These are phyloP conservation scores for Fomitopsis pinicola DNA, from an alignment of 1,284 basidiomycete genomes.

Conservation along the genomic window DNA sequence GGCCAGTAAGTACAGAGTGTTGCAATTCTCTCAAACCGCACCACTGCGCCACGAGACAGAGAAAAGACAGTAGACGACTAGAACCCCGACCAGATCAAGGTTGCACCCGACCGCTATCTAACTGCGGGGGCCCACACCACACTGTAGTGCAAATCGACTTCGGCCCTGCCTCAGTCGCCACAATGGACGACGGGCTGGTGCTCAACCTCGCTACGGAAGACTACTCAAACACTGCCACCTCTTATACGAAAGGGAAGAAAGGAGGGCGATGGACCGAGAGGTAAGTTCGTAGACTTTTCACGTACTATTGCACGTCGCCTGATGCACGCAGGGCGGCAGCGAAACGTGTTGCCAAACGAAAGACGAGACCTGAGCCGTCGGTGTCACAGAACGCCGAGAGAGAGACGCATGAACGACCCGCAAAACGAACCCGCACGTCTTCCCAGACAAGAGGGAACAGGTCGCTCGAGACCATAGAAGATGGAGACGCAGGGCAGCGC, in stretches of 20 bases:
- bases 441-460: conserved; percentile 21
- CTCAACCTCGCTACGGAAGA: conserved; percentile 58
- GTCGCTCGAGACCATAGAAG: conserved; percentile 8
- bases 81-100: too few relatives aligned
- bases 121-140: too few relatives aligned
- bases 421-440: conserved; percentile 45
- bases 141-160: neutral
- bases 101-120: too few relatives aligned
- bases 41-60: too few relatives aligned
- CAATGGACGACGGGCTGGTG: conserved; percentile 70
- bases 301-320: conserved; percentile 5
- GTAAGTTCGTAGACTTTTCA: conserved; percentile 35
- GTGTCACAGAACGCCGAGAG: neutral
- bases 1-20: too few relatives aligned
- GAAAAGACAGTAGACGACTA: too few relatives aligned
- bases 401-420: conserved; percentile 27
- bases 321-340: conserved; percentile 53
- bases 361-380: conserved; percentile 33
- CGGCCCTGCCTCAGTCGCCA: conserved; percentile 3
- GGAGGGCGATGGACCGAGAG: conserved; percentile 85
- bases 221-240: conserved; percentile 23
- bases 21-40: too few relatives aligned
- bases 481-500: conserved; percentile 11
- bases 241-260: conserved; percentile 40
- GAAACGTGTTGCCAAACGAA: conserved; percentile 64